phyloP scores from a whole-genome alignment of 2,329 filamentous ascomycete species.

The Colletotrichum sidae region DNA sequence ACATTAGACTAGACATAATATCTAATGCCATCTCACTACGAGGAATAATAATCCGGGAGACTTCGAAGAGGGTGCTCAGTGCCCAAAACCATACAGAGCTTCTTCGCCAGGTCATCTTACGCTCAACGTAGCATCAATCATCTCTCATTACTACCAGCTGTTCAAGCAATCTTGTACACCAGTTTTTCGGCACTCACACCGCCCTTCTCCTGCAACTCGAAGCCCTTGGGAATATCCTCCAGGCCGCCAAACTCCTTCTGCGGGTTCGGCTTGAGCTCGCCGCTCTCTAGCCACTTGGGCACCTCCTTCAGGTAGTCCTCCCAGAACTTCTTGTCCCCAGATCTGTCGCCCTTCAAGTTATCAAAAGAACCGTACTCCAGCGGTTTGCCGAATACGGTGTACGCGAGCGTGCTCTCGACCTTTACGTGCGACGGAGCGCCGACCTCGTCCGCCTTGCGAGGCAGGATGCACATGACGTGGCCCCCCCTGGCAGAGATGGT shows the following conservation, averaged over 20 bases:
- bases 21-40: too few relatives aligned
- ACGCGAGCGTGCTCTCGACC: constrained; percentile 33
- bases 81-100: too few relatives aligned
- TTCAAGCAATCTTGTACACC: constrained; percentile 27
- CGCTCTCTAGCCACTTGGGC: constrained; percentile 27
- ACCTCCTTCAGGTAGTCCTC: constrained; percentile 25
- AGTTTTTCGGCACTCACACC: constrained; percentile 31
- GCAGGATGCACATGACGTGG: constrained; percentile 44
- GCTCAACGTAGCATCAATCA: not conserved
- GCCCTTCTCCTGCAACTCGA: constrained; percentile 27
- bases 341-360: constrained; percentile 21
- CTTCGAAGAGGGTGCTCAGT: too few relatives aligned
- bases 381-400: constrained; percentile 26
- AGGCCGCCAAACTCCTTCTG: constrained; percentile 27
- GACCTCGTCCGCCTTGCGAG: constrained; percentile 33
- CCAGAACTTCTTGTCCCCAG: constrained; percentile 32
- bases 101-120: too few relatives aligned
- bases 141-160: not conserved
- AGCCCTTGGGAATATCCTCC: constrained; percentile 30
- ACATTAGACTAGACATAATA: too few relatives aligned
- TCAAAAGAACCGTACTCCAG: constrained; percentile 20
- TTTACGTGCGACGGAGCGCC: constrained; percentile 26
- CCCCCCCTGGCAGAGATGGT: constrained; percentile 42
- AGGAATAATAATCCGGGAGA: too few relatives aligned
- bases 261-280: constrained; percentile 28